These are phyloP conservation scores for Colletotrichum noveboracense DNA, from an alignment of 2,329 filamentous ascomycete genomes.

Conservation along the genomic window DNA sequence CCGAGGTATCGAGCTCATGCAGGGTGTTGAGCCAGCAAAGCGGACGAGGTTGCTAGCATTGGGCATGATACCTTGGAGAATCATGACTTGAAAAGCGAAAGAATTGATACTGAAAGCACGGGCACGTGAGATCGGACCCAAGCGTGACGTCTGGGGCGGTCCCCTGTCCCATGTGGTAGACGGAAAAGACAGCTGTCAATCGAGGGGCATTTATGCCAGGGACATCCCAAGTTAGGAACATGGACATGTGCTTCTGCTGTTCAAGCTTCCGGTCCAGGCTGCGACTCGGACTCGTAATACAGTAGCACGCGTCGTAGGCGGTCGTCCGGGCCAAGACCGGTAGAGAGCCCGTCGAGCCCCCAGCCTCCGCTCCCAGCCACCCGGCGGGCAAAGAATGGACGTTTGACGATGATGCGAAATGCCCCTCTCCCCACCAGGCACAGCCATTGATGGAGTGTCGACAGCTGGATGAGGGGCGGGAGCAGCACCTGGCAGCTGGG, in stretches of 20 bases:
- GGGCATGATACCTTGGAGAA: neutral
- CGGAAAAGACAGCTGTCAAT: conserved; percentile 11
- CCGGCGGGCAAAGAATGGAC: neutral
- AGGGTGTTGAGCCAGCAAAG: neutral
- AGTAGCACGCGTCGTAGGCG: neutral
- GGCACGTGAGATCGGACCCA: neutral
- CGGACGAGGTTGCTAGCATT: neutral
- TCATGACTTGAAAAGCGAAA: neutral
- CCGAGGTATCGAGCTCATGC: neutral
- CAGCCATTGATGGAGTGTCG: neutral
- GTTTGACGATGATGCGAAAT: neutral
- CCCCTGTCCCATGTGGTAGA: neutral
- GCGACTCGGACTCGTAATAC: neutral
- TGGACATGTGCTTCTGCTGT: neutral
- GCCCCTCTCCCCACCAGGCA: neutral
- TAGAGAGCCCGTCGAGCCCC: neutral
- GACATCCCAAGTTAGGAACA: neutral
- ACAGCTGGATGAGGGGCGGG: neutral
- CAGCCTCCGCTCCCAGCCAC: conserved; percentile 7
- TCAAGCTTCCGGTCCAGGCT: neutral
- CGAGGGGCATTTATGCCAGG: neutral
- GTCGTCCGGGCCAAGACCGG: neutral
- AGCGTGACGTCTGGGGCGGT: neutral
- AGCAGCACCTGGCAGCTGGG: neutral
- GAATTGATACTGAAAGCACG: neutral